A percentile compares a stretch with the other conserved stretches of the same genome.
These are phyloP conservation scores for Clarireedia sp. DNA, from an alignment of 2,329 filamentous ascomycete genomes.

Conservation along the genomic window DNA sequence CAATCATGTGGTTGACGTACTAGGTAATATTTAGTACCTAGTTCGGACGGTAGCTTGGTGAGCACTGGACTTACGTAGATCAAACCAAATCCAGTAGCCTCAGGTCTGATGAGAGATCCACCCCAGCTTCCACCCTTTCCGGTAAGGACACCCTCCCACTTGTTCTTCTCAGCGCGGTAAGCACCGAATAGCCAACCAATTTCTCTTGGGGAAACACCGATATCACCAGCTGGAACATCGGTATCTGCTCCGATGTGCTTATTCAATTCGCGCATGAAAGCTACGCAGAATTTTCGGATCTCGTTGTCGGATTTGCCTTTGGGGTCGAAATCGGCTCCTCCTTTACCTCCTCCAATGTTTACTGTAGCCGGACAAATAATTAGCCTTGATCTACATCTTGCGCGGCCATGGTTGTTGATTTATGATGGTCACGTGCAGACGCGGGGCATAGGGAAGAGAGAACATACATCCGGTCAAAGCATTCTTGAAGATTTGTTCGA, in stretches of 20 bases:
- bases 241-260: slow-evolving; percentile 95
- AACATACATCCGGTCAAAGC: slow-evolving; percentile 82
- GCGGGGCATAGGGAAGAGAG: neutral
- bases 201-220: slow-evolving; percentile 86
- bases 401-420: neutral
- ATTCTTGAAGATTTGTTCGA: slow-evolving; percentile 99
- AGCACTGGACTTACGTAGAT: slow-evolving; percentile 58
- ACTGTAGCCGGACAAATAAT: slow-evolving; percentile 39
- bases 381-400: neutral
- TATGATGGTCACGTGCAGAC: neutral
- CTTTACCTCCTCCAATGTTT: slow-evolving; percentile 95
- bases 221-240: slow-evolving; percentile 94
- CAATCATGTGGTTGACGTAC: slow-evolving; percentile 93
- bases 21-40: slow-evolving; percentile 1
- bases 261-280: slow-evolving; percentile 93
- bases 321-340: slow-evolving; percentile 96
- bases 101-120: slow-evolving; percentile 85
- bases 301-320: slow-evolving; percentile 97
- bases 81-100: slow-evolving; percentile 94
- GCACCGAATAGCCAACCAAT: slow-evolving; percentile 92
- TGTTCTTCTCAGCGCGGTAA: slow-evolving; percentile 81
- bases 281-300: slow-evolving; percentile 92
- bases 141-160: slow-evolving; percentile 92
- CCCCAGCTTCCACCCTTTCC: slow-evolving; percentile 94
- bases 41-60: neutral